Conservation (phyloP, 2,329 filamentous ascomycete species). For the Ophiostoma himal-ulmi region DNA sequence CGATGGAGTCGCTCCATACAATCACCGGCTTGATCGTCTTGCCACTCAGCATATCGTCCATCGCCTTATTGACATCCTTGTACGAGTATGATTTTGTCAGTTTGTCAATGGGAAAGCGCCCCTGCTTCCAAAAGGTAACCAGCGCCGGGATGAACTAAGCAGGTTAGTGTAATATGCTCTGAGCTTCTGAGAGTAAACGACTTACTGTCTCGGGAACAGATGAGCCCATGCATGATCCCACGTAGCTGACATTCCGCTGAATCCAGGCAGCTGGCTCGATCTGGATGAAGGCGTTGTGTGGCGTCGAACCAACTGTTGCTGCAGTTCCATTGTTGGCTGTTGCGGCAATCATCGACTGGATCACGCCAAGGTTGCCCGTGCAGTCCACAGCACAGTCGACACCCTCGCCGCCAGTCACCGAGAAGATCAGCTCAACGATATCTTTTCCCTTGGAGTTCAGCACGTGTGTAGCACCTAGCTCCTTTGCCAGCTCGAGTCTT, state of each 20-base stretch:
- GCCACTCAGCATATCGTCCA: conserved; percentile 10
- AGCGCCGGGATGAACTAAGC: conserved; percentile 3
- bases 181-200: not conserved
- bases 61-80: conserved; percentile 6
- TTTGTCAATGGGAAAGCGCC: conserved; percentile 4
- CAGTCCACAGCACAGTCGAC: conserved; percentile 2
- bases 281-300: not conserved
- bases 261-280: conserved; percentile 11
- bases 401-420: conserved; percentile 4
- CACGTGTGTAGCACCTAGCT: conserved; percentile 39
- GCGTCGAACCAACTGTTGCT: not conserved
- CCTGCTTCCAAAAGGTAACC: conserved; percentile 5
- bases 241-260: conserved; percentile 11
- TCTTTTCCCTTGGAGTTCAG: conserved; percentile 19
- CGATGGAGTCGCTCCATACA: not conserved
- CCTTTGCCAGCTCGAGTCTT: conserved; percentile 39
- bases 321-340: not conserved
- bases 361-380: conserved; percentile 8
- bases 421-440: not conserved
- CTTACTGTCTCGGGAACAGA: conserved; percentile 2
- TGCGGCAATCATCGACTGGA: conserved; percentile 7
- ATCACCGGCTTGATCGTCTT: conserved; percentile 10
- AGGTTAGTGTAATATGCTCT: not conserved
- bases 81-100: conserved; percentile 11
- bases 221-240: conserved; percentile 10